phyloP scores from a whole-genome alignment of 2,329 filamentous ascomycete species.

The Didymellaceae sp. region DNA sequence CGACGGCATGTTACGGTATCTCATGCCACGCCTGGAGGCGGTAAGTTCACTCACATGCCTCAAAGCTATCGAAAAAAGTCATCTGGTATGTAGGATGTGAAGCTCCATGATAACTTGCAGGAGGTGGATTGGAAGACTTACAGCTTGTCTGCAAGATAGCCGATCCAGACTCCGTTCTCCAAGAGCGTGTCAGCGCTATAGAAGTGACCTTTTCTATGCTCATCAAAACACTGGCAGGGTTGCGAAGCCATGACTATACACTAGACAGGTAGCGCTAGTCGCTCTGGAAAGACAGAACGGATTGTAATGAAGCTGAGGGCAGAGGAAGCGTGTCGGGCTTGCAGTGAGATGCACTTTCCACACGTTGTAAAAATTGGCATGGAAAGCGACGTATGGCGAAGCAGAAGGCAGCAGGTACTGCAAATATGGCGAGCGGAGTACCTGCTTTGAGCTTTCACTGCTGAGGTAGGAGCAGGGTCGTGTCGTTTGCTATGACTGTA shows the following conservation, averaged over 20 bases:
- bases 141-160: slow-evolving; percentile 24
- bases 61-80: neutral
- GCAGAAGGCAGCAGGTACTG: too few species aligned
- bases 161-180: slow-evolving; percentile 29
- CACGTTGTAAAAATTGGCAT: too few species aligned
- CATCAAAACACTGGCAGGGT: slow-evolving; percentile 21
- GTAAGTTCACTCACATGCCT: neutral
- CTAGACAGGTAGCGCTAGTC: too few species aligned
- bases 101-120: too few species aligned
- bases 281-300: too few species aligned
- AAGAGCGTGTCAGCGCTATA: slow-evolving; percentile 22
- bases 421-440: too few species aligned
- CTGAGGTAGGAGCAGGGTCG: too few species aligned
- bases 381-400: too few species aligned
- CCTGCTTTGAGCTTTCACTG: neutral
- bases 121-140: neutral
- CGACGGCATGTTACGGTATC: slow-evolving; percentile 2
- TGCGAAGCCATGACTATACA: neutral
- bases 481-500: neutral
- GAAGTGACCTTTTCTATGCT: slow-evolving; percentile 18
- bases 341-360: too few species aligned
- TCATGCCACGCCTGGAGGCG: neutral
- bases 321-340: too few species aligned
- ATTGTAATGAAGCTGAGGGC: neutral
- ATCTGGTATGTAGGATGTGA: neutral